These are phyloP conservation scores for Penicillium coffeae DNA, from an alignment of 495 filamentous ascomycete species.

Conservation along the genomic window DNA sequence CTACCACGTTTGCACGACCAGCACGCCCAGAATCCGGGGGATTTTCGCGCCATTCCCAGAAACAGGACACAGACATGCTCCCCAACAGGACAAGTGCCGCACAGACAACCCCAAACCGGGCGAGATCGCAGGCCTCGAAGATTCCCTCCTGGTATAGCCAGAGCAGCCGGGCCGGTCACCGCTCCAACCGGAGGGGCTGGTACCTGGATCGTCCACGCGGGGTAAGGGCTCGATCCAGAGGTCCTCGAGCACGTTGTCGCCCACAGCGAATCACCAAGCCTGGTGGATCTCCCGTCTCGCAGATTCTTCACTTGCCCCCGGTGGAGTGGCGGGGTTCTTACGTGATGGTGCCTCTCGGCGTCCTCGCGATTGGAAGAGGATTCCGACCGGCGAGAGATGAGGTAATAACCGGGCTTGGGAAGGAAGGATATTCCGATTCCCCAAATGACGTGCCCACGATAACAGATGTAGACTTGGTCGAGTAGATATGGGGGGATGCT, in stretches of 20 bases:
- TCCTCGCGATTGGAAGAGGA: constrained; percentile 22
- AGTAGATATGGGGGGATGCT: neutral
- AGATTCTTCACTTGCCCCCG: neutral
- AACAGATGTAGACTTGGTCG: neutral
- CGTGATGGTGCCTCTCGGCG: constrained; percentile 26
- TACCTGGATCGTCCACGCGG: constrained; percentile 28
- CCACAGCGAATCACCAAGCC: constrained; percentile 5
- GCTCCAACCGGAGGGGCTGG: constrained; percentile 21
- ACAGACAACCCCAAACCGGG: neutral
- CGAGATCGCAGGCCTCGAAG: neutral
- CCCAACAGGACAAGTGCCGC: neutral
- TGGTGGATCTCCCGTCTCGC: neutral
- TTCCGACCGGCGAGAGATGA: constrained; percentile 19
- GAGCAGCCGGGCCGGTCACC: neutral
- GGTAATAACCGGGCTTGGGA: constrained; percentile 10
- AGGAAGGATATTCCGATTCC: constrained; percentile 4
- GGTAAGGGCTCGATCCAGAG: constrained; percentile 11
- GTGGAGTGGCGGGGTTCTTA: constrained; percentile 20
- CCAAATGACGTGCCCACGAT: neutral
- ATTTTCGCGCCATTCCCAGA: constrained; percentile 24
- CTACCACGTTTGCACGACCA: constrained; percentile 4
- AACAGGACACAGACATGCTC: neutral
- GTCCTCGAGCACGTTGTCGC: constrained; percentile 3
- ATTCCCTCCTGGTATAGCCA: constrained; percentile 11
- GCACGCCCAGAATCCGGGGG: constrained; percentile 16